Conservation (phyloP, 2,329 filamentous ascomycete genomes). For the Paecilomyces fulvus region DNA sequence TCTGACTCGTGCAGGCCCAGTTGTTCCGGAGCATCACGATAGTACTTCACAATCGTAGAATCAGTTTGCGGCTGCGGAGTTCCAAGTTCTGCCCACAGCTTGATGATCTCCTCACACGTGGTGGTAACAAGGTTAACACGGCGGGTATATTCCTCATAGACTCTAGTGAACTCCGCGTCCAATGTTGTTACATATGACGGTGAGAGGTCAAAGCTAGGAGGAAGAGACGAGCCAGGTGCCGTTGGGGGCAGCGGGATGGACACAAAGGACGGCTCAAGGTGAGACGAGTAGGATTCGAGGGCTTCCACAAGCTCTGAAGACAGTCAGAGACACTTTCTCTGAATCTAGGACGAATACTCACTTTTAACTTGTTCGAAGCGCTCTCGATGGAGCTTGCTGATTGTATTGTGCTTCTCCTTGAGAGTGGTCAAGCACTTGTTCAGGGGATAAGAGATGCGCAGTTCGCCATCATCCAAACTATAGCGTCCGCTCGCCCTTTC, state of each 20-base stretch:
- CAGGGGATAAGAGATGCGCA: slow-evolving; percentile 76
- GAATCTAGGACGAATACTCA: slow-evolving; percentile 37
- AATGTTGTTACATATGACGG: slow-evolving; percentile 77
- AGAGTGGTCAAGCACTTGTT: slow-evolving; percentile 68
- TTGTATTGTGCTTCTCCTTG: slow-evolving; percentile 75
- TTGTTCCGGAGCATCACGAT: slow-evolving; percentile 86
- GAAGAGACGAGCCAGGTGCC: slow-evolving; percentile 63
- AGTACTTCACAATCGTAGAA: slow-evolving; percentile 74
- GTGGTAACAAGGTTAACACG: slow-evolving; percentile 68
- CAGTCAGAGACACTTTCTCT: slow-evolving; percentile 14
- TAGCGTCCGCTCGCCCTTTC: slow-evolving; percentile 56
- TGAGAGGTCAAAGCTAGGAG: slow-evolving; percentile 86
- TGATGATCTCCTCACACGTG: slow-evolving; percentile 76
- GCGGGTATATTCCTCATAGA: slow-evolving; percentile 92
- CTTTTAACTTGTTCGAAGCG: slow-evolving; percentile 94
- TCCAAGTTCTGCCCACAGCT: slow-evolving; percentile 90
- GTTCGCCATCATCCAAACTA: slow-evolving; percentile 55
- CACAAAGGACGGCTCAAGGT: slow-evolving; percentile 84
- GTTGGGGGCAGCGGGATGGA: slow-evolving; percentile 78
- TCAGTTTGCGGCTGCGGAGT: slow-evolving; percentile 92
- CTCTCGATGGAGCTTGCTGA: slow-evolving; percentile 77
- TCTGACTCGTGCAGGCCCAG: slow-evolving; percentile 87
- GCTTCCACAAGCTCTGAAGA: slow-evolving; percentile 79
- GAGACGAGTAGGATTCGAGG: slow-evolving; percentile 90
- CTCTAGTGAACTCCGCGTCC: slow-evolving; percentile 82